phyloP scores from a whole-genome alignment of 345 rosid species.

The Sonneratia alba region DNA sequence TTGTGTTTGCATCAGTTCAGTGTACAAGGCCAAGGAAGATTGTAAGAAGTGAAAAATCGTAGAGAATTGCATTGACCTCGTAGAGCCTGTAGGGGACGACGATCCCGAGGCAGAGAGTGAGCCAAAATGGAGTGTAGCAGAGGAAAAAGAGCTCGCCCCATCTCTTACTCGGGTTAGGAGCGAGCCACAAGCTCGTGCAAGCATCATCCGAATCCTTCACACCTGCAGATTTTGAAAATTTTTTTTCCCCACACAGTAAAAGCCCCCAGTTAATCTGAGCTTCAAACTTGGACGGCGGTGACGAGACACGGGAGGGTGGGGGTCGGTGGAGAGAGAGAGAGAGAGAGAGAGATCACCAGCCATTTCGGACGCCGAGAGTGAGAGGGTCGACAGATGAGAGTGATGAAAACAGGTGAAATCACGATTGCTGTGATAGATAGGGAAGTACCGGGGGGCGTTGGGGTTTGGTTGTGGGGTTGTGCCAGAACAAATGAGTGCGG shows the following conservation, averaged over 20 bases:
- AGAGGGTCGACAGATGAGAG: no score
- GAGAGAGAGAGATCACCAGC: no score
- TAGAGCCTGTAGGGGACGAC: slow-evolving; percentile 85
- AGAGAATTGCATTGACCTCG: slow-evolving; percentile 40
- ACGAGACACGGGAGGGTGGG: no score
- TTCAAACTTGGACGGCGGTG: no score
- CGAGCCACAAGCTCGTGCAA: slow-evolving; percentile 54
- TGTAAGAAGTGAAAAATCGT: neutral
- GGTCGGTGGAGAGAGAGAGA: no score
- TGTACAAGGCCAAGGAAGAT: neutral
- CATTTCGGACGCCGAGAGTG: no score
- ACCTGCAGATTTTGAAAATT: slow-evolving; percentile 8
- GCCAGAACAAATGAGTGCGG: no score
- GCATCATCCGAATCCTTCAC: slow-evolving; percentile 12
- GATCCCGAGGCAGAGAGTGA: slow-evolving; percentile 74
- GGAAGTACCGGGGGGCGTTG: no score
- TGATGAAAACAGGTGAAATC: no score
- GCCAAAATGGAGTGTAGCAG: slow-evolving; percentile 92
- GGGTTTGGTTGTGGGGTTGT: no score
- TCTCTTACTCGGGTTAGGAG: slow-evolving; percentile 79
- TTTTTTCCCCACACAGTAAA: neutral
- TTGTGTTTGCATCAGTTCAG: neutral
- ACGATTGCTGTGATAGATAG: no score
- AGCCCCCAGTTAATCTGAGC: no score
- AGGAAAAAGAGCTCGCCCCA: slow-evolving; percentile 97